phyloP scores from a whole-genome alignment of 1,284 basidiomycete genomes.

The Phlebopus sp. region DNA sequence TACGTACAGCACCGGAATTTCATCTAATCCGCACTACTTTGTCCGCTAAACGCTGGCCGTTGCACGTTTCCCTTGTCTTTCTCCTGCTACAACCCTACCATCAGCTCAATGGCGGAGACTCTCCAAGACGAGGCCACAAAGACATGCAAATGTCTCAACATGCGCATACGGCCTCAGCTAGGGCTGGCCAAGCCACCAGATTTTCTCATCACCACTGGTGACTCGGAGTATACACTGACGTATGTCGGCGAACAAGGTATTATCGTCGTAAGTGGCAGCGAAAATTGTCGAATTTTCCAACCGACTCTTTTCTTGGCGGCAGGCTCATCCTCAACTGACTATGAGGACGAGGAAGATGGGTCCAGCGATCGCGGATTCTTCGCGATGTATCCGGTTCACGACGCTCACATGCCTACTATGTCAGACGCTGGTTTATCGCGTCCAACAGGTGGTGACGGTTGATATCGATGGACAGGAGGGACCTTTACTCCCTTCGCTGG shows the following conservation, averaged over 20 bases:
- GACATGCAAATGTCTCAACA: constrained; percentile 71
- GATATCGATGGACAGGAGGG: constrained; percentile 66
- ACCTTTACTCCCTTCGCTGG: constrained; percentile 64
- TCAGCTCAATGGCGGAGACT: constrained; percentile 24
- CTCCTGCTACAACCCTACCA: constrained; percentile 17
- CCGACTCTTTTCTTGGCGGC: constrained; percentile 16
- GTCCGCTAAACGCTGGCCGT: constrained; percentile 27
- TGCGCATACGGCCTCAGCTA: constrained; percentile 45
- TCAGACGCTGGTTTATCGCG: constrained; percentile 63
- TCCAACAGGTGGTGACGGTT: constrained; percentile 54
- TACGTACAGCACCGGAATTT: constrained; percentile 32
- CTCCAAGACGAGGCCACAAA: constrained; percentile 12
- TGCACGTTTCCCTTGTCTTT: constrained; percentile 14
- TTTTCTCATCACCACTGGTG: constrained; percentile 30
- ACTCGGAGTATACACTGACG: constrained; percentile 51
- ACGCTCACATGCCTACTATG: constrained; percentile 71
- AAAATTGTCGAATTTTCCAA: not conserved
- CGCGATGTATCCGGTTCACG: constrained; percentile 55
- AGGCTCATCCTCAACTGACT: constrained; percentile 72
- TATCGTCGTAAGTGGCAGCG: constrained; percentile 48
- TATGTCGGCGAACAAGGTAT: constrained; percentile 70
- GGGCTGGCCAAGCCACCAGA: constrained; percentile 32
- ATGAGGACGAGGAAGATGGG: constrained; percentile 58
- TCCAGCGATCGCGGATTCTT: constrained; percentile 41
- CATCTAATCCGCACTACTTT: constrained; percentile 32